Evolutionary conservation across 2,329 filamentous ascomycete species (phyloP), one percentile per base, ranked within the genome.

Genomic region (Botrytis hyacinthi): DNA sequence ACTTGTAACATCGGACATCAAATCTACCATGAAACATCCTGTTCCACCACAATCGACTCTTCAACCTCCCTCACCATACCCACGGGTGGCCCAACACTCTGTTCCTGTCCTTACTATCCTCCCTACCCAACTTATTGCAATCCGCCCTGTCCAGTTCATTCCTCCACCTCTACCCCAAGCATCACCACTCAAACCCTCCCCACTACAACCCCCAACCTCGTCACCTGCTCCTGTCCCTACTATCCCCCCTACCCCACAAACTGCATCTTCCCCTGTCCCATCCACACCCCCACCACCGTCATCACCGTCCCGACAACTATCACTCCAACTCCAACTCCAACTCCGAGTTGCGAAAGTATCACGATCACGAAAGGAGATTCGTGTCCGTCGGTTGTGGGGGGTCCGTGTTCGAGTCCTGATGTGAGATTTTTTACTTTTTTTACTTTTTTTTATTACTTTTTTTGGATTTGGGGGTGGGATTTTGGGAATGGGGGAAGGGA

Each of bases 1-100:
- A 73, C 61, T 5, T 80, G 77, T 62, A 54, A 20, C 18, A 76
- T 62, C 1, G 72, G 69, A 8, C 68, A 72, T 61, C 59, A 61
- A 46, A 68, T 73, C 29, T 29, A 65, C 10, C 67, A 32, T 37
- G 67, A 71, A 63, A 29, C 70, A 6, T 59, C 63, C 40, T 57
- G 51, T 60, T 37, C 63, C 40, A 42, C 61, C 16, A 46, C 10
- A 32, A 46, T 48, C 46, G 46, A 12, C 46, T 4, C 46, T 4
- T 22, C 22, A 48, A 48, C 46, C 5, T 12, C 46, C 4, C 46
- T 48, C 46, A 12, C 46, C 8, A 12, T 26, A 4, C 9, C 46
- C 10, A 48, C 46, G 22, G 46, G 46, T 12, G 46, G 46, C 22
- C 26, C 46, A 4, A 48, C 46, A 26, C 4, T 26, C 4, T 48